Base-by-base conservation (phyloP, 106 monocot species). In the Acorus calamus region DNA sequence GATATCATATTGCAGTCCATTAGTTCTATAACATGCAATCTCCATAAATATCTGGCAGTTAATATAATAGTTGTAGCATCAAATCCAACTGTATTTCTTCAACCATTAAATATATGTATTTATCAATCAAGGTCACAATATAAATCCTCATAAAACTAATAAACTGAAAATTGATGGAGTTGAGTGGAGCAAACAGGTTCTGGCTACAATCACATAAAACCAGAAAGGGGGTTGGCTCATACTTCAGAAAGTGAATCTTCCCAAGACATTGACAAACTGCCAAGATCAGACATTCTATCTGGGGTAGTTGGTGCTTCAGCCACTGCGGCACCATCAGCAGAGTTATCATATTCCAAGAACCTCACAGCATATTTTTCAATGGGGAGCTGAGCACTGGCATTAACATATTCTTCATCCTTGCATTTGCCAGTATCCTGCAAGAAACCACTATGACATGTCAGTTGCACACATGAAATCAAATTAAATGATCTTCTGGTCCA, bases 301-400 rank as follows among this genome's bases (percentile, higher is more conserved):
- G 88, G 88, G 67, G 93, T 93, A 48, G 59, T 54, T 51, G 93
- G 88, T 62, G 88, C 85, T 70, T 89, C 88, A 73, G 76, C 76
- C 48, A 72, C 54, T 42, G 74, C 9, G 62, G 66, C 56, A 66
- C 66, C 49, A 55, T 53, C 41, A 9, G 70, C 66, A 9, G 10
- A 56, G n/a, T 10, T 44, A 76, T 78, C 73, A 60, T 72, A 74
- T 46, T 72, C 53, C 59, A 93, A 72, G 7, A 89, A 75, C 61
- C 81, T 77, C 59, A 80, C 46, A 48, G 89, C 93, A 80, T 93
- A 93, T 57, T 53, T 77, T 28, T 79, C 65, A 71, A 93, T 66
- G 58, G 82, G 69, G 62, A 52, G 66, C 45, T 60, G 55, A 50
- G 52, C 47, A 52, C 48, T 46, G 49, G 11, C 11, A 43, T 2